Conservation (phyloP, 2,329 filamentous ascomycete genomes). For the Penicillium brasilianum region DNA sequence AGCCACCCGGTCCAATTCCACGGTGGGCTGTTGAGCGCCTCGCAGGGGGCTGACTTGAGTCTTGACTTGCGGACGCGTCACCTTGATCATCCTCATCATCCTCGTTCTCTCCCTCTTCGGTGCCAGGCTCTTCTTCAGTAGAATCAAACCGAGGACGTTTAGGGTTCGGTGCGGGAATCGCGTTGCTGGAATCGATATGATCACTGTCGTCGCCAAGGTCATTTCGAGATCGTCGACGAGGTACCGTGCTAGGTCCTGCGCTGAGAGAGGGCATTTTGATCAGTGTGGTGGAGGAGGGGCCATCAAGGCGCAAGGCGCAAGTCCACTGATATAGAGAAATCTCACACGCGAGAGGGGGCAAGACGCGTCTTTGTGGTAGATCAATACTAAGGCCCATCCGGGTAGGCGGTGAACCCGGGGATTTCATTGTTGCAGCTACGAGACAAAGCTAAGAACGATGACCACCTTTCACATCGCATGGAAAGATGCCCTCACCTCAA, state of each 20-base stretch:
- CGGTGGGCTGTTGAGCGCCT: constrained; percentile 11
- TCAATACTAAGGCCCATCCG: constrained; percentile 26
- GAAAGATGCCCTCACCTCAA: constrained; percentile 36
- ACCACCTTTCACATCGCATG: background rate
- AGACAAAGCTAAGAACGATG: background rate
- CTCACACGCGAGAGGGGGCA: constrained; percentile 21
- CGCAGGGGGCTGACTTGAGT: constrained; percentile 3
- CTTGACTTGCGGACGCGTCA: constrained; percentile 5
- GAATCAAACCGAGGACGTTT: constrained; percentile 17
- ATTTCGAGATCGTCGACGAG: constrained; percentile 37
- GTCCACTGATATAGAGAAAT: constrained; percentile 11
- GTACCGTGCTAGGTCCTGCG: constrained; percentile 28
- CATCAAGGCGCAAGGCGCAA: constrained; percentile 13
- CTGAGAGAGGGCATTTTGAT: constrained; percentile 35
- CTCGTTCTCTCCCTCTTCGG: constrained; percentile 3
- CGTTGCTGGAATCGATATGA: constrained; percentile 1
- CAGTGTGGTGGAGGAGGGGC: background rate
- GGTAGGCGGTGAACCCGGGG: constrained; percentile 34
- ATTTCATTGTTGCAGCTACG: constrained; percentile 19
- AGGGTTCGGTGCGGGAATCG: constrained; percentile 1
- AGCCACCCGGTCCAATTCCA: constrained; percentile 30
- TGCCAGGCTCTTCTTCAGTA: constrained; percentile 5
- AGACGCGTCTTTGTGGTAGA: constrained; percentile 35
- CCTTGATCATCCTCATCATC: constrained; percentile 1
- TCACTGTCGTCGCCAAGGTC: constrained; percentile 28